phyloP scores from a whole-genome alignment of 1,284 basidiomycete genomes.

The Tetrapyrgos nigripes region DNA sequence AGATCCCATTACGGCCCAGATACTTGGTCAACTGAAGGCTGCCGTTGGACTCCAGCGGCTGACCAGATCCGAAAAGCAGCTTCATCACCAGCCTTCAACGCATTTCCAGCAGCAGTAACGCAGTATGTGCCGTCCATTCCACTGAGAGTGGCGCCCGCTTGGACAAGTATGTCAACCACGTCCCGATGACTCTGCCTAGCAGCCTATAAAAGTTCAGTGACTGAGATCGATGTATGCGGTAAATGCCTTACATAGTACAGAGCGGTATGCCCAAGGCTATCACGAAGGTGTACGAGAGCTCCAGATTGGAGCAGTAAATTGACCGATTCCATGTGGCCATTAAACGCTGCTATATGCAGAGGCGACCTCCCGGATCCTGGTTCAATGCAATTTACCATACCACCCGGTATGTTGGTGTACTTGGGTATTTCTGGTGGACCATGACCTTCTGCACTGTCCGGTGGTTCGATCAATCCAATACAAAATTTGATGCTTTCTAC shows the following conservation, averaged over 20 bases:
- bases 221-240: background rate
- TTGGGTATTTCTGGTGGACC: constrained; percentile 29
- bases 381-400: constrained; percentile 75
- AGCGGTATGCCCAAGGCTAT: constrained; percentile 81
- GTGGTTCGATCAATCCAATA: constrained; percentile 34
- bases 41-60: constrained; percentile 37
- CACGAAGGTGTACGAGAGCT: constrained; percentile 86
- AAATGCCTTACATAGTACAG: constrained; percentile 70
- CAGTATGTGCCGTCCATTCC: constrained; percentile 71
- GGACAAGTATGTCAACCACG: constrained; percentile 74
- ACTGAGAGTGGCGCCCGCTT: constrained; percentile 77
- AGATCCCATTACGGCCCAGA: too few relatives aligned
- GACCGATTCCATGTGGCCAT: constrained; percentile 64
- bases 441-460: constrained; percentile 22
- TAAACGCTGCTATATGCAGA: constrained; percentile 82
- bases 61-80: constrained; percentile 57
- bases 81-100: constrained; percentile 50
- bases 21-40: too few relatives aligned
- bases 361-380: constrained; percentile 75
- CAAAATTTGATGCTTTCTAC: constrained; percentile 66
- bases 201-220: constrained; percentile 49
- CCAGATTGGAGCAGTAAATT: constrained; percentile 75
- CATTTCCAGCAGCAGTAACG: constrained; percentile 54
- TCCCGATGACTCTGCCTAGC: constrained; percentile 67
- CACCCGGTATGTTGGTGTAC: constrained; percentile 57